Percentiles rank a stretch among this genome's conserved stretches.
phyloP scores from a whole-genome alignment of 2,329 filamentous ascomycete species.

The Xenoacremonium recifei region DNA sequence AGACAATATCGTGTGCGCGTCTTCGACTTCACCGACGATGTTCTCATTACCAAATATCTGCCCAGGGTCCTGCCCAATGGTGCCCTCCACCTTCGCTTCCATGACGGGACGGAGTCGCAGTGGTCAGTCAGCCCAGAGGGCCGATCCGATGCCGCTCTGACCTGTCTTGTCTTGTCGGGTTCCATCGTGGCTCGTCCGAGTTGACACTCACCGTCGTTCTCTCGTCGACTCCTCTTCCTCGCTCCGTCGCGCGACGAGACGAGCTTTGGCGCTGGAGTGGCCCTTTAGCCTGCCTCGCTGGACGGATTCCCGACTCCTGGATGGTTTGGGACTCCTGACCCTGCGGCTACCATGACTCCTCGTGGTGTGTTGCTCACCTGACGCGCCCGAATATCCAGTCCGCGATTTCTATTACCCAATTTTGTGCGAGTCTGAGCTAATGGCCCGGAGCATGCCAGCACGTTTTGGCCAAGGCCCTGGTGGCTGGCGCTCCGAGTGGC shows the following conservation, averaged over 20 bases:
- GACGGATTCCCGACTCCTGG: constrained; percentile 12
- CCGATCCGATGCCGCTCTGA: constrained; percentile 6
- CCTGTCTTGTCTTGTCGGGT: no score
- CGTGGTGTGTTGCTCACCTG: constrained; percentile 29
- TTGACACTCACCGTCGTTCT: no score
- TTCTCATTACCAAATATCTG: constrained; percentile 1
- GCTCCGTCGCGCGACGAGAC: no score
- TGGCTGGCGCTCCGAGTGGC: constrained; percentile 2
- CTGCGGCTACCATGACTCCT: constrained; percentile 11
- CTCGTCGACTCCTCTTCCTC: no score
- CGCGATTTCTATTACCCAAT: constrained; percentile 52
- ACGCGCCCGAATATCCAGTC: constrained; percentile 32
- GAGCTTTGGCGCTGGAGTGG: no score
- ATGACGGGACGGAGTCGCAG: neutral
- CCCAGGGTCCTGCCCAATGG: neutral
- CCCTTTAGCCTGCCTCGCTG: neutral
- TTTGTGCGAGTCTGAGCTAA: constrained; percentile 31
- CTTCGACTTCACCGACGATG: neutral
- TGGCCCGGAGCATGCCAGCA: constrained; percentile 27
- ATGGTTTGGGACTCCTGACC: constrained; percentile 11
- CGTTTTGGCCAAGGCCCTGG: constrained; percentile 7
- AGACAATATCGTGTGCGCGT: neutral
- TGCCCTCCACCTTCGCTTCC: neutral
- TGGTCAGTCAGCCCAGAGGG: no score
- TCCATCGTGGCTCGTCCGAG: no score